Base-by-base conservation (phyloP, 83 land plant species). In the Thuja plicata region DNA sequence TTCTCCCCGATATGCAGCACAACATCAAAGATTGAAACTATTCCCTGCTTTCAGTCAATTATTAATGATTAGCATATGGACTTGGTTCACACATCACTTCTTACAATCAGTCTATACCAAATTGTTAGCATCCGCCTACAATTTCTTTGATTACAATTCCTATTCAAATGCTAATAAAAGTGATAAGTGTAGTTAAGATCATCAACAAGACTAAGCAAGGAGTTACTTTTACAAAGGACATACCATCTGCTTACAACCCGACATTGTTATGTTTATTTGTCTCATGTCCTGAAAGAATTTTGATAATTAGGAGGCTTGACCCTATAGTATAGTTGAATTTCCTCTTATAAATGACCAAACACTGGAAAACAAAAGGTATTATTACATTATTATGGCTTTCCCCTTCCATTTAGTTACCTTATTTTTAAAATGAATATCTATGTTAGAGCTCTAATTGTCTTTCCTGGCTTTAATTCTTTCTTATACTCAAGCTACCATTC, bases 21-120 rank as follows among this genome's bases (percentile, higher is more conserved):
- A 43, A 37, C 48, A 82, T 87, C 88, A 21, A 87, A 81, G 21
- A 87, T 83, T 55, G 88, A 87, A 55, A 87, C 88, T 37, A 87
- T 87, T 70, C 88, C 88, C 46, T 87, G 88, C 88, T 32, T 73
- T 38, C 76, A 62, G 8, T 30, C 46, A 80, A 87, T 45, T 66
- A 27, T 66, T 66, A 66, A 66, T 24, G 32, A 66, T 66, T 66
- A 66, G 32, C 32, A 27, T 27, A 27, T 66, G 73, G 73, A 66
- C 73, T 66, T 66, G 71, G 30, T 66, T 66, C 32, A 66, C 27
- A 8, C 73, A 8, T 27, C 73, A 66, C 73, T 66, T 66, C 30
- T 24, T 24, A 66, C n/a, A 8, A 27, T 66, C 30, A 66, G 32
- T 66, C 30, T 8, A 66, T 27, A 66, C 73, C 73, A 66, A 66